Base-by-base conservation (phyloP, 306 rosid genomes). In the Quercus alba region DNA sequence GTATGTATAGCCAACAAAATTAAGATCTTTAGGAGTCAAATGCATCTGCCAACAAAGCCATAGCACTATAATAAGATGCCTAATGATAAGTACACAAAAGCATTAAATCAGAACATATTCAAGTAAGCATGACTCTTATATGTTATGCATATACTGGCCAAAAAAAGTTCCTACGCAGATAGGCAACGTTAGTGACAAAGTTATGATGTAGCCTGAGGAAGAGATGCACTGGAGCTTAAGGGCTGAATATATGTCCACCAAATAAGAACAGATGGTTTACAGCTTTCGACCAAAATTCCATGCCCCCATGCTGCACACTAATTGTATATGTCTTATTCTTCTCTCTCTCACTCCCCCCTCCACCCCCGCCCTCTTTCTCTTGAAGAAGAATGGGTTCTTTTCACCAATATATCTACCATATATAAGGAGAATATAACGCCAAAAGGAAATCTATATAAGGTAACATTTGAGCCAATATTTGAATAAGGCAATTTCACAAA, bases 1-100 rank as follows among this genome's bases (percentile, higher is more conserved):
- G 84, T 92, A 94, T 41, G 98, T 92, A 85, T 94, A 94, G 70
- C 98, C 98, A 86, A 94, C 98, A 84, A 94, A 94, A 87, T 84
- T 94, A 73, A 94, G 95, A 91, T 94, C 97, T 84, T 91, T 90
- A 61, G 97, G 81, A 85, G 93, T 91, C 88, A 94, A 56, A 82
- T 89, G 77, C 82, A 66, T 91, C 98, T 94, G 86, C 62, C 33
- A 71, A 80, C 52, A 75, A 78, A 56, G 66, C 63, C 70, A 73
- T 23, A 20, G 76, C 33, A 63, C 55, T 73, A 72, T 6, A 68
- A 56, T 63, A 73, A 81, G 81, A 44, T 54, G 56, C 35, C 80
- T 44, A 75, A 49, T 9, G 15, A 63, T 63, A 63, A 63, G 70
- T 15, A 14, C 70, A 63, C 70, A 17, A 28, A 5, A 63, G n/a